Conservation (phyloP, 1,284 basidiomycete species). For the Fomitopsis pinicola region DNA sequence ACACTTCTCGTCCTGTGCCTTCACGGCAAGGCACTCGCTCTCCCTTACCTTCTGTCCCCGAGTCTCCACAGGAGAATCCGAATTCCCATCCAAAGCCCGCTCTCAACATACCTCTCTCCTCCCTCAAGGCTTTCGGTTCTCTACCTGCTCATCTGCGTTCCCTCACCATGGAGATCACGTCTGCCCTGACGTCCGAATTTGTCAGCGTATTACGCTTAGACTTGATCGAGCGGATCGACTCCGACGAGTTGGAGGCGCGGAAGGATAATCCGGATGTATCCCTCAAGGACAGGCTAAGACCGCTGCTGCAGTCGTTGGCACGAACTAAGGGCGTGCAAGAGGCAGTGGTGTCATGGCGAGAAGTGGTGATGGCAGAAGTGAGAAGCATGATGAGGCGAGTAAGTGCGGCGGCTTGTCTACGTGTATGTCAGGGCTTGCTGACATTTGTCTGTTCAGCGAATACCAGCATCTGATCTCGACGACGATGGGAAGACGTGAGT, state of each 20-base stretch:
- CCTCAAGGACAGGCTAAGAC: conserved; percentile 60
- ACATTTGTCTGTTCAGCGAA: conserved; percentile 37
- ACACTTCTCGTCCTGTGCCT: conserved; percentile 7
- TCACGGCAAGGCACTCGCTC: conserved; percentile 17
- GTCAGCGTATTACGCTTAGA: conserved; percentile 68
- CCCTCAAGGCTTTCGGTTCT: conserved; percentile 63
- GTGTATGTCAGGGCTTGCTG: background rate
- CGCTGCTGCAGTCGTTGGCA: conserved; percentile 71
- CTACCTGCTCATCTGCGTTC: conserved; percentile 66
- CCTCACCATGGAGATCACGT: conserved; percentile 69
- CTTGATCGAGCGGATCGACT: conserved; percentile 49
- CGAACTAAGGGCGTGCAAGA: conserved; percentile 74
- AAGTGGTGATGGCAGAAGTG: conserved; percentile 68
- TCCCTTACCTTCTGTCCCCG: conserved; percentile 25
- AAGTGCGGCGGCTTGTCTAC: conserved; percentile 21
- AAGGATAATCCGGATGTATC: conserved; percentile 30
- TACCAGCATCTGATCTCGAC: conserved; percentile 55
- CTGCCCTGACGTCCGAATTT: conserved; percentile 77
- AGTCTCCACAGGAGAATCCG: conserved; percentile 28
- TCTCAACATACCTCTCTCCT: conserved; percentile 48
- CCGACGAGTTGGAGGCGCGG: conserved; percentile 16
- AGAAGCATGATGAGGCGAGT: conserved; percentile 58
- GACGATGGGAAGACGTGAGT: conserved; percentile 38
- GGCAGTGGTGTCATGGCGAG: conserved; percentile 72
- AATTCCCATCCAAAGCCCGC: conserved; percentile 14